These are phyloP conservation scores for Brassica cretica DNA, from an alignment of 345 rosid species.

Conservation along the genomic window DNA sequence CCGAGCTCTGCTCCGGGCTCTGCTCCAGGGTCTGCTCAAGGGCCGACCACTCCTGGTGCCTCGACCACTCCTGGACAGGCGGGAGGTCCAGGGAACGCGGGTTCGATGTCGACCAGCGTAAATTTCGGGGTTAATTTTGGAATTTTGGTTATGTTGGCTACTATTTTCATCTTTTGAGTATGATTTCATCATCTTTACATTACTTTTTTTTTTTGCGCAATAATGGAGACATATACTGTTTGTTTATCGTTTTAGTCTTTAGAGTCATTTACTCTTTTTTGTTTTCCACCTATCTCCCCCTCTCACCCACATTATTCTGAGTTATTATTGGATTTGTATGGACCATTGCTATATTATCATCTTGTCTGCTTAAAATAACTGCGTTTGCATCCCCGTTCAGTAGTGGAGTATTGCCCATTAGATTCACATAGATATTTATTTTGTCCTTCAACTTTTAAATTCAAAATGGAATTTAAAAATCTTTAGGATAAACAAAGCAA, in stretches of 20 bases:
- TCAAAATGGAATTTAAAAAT: not conserved
- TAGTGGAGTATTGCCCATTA: not conserved
- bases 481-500: not conserved
- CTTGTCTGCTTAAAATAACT: conserved; percentile 4
- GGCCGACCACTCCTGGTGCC: conserved; percentile 16
- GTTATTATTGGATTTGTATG: conserved; percentile 32
- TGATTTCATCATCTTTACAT: not conserved
- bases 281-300: not conserved
- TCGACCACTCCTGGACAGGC: conserved; percentile 19
- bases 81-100: conserved; percentile 30
- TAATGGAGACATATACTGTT: conserved; percentile 28
- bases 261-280: conserved; percentile 21
- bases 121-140: conserved; percentile 36
- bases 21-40: conserved; percentile 2
- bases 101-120: conserved; percentile 2
- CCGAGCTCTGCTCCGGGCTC: not conserved
- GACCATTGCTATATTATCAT: conserved; percentile 14
- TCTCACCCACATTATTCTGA: not conserved
- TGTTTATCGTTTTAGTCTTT: not conserved
- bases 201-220: conserved; percentile 2
- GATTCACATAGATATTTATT: not conserved
- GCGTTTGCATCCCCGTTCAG: not conserved
- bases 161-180: conserved; percentile 15
- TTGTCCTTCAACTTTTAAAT: not conserved
- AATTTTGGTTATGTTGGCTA: conserved; percentile 29